These are phyloP conservation scores for Eucalyptus tenuipes DNA, from an alignment of 345 rosid species.

Conservation along the genomic window DNA sequence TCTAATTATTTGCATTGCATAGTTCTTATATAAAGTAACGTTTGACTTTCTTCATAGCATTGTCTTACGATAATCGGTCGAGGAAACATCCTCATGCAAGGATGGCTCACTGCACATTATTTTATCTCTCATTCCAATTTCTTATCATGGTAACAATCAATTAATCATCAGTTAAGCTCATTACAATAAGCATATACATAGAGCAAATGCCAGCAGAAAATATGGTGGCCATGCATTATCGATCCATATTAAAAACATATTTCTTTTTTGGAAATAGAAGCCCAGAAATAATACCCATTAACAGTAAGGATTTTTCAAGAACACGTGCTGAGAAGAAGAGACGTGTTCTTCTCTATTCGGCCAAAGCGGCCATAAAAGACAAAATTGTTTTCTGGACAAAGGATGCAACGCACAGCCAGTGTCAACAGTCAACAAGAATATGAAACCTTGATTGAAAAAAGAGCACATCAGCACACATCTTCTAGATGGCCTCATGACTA, in stretches of 20 bases:
- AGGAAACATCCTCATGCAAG: not conserved
- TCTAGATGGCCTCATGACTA: not conserved
- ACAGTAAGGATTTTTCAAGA: not conserved
- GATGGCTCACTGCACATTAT: not conserved
- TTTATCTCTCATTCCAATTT: not conserved
- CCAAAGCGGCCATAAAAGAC: not conserved
- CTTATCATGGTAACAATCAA: not conserved
- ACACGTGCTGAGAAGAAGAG: not conserved
- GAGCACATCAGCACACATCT: not conserved
- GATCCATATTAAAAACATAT: not conserved
- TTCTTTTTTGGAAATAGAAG: not conserved
- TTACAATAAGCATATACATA: not conserved
- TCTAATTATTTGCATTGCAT: not conserved
- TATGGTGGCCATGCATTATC: not conserved
- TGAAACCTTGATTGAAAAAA: not conserved
- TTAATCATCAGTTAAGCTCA: not conserved
- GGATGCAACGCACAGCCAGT: not conserved
- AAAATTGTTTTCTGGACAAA: not conserved
- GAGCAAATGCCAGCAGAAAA: not conserved
- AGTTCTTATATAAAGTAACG: not conserved
- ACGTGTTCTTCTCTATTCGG: not conserved
- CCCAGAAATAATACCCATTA: not conserved
- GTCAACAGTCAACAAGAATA: not conserved
- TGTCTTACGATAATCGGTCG: not conserved
- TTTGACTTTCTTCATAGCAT: not conserved